These are phyloP conservation scores for Apium graveolens DNA, from an alignment of 129 eudicot species.

Conservation along the genomic window DNA sequence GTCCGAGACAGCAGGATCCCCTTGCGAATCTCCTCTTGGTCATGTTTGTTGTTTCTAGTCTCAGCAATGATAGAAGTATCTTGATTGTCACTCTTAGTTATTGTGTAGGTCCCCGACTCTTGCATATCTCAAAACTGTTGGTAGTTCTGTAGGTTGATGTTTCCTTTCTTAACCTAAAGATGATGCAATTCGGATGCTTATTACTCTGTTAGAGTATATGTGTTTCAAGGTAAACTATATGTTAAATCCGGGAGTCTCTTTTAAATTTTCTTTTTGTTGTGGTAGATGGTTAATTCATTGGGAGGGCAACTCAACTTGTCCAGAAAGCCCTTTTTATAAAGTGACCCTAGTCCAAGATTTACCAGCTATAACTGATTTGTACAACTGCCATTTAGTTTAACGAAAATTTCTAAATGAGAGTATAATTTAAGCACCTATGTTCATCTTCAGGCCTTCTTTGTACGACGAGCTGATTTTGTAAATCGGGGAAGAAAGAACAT, in stretches of 20 bases:
- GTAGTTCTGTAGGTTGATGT: conserved; percentile 10
- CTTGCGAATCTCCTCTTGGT: conserved; percentile 20
- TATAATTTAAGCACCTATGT: too few species aligned
- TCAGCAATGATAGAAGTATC: conserved; percentile 5
- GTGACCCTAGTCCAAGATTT: too few species aligned
- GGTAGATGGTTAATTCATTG: too few species aligned
- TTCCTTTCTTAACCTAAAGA: not conserved
- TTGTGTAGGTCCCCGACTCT: conserved; percentile 21
- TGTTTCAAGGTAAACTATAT: not conserved
- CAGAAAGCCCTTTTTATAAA: too few species aligned
- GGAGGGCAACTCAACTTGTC: too few species aligned
- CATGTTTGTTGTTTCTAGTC: conserved; percentile 9
- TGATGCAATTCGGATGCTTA: not conserved
- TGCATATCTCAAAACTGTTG: conserved; percentile 11
- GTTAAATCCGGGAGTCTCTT: not conserved
- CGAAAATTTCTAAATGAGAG: too few species aligned
- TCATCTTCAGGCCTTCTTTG: too few species aligned
- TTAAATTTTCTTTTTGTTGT: not conserved
- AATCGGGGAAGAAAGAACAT: too few species aligned
- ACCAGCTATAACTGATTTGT: too few species aligned
- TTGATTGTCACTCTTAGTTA: conserved; percentile 11
- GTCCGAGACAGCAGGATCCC: not conserved
- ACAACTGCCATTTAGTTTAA: too few species aligned
- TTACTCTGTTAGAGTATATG: not conserved
- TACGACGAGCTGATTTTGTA: too few species aligned